Evolutionary conservation across 2,329 filamentous ascomycete genomes (phyloP), one percentile per base, ranked within the genome.

Genomic region (Penicillium sp.): DNA sequence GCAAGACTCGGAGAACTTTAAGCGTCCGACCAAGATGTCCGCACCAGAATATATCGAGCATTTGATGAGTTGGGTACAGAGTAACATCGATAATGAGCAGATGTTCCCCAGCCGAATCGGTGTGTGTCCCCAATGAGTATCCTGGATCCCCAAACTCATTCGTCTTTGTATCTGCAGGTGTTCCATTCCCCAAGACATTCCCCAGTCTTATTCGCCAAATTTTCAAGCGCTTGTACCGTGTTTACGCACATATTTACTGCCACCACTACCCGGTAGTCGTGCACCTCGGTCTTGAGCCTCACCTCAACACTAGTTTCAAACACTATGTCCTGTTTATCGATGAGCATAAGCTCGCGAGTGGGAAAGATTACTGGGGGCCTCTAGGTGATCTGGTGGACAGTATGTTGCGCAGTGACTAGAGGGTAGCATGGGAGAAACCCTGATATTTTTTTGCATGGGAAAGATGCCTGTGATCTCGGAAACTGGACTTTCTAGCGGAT

Each of bases 161-260:
- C 54, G 4, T 72, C 60, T 12, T 24, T 15, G 33, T 59, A 39
- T 23, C 36, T 21, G 16, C 53, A 85, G 90, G 94, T 61, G 92
- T 97, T 10, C 89, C 93, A 5, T 99, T 99, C 73, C 92, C 94
- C 49, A 94, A 95, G 71, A 87, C 88, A 18, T 99, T 99, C 76
- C 87, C 90, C 7, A 80, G 85, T 51, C 86, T 96, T 51, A 86
- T 96, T 58, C 88, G 90, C 62, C 93, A 96, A 76, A 91, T 99
- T 71, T 97, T 97, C 85, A 99, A 99, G 82, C 88, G 94, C 69
- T 87, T 99, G 78, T 99, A 97, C 77, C 88, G 94, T 63, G 93
- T 99, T 57, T 99, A 99, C 73, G 94, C 94, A 41, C 94, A 99
- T 77, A 96, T 99, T 65, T 99, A 99, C 84, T 99, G 95, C 79